These are phyloP conservation scores for Isatis tinctoria DNA, from an alignment of 345 rosid genomes.

Conservation along the genomic window DNA sequence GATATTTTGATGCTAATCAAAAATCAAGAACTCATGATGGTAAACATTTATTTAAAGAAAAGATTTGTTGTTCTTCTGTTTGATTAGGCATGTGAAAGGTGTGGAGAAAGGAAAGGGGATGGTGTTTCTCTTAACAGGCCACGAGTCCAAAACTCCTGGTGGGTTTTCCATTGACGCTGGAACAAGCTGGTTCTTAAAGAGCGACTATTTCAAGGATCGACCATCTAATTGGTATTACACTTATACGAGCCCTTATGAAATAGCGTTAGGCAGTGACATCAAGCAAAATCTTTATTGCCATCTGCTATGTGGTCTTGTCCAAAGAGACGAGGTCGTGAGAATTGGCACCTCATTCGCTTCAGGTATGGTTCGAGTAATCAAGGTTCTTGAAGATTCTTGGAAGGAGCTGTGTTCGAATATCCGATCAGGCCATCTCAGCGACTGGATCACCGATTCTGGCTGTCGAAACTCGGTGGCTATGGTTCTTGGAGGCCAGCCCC, in stretches of 20 bases:
- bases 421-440: not conserved
- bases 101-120: too few species aligned
- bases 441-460: conserved; percentile 46
- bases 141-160: too few species aligned
- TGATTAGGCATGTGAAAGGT: too few species aligned
- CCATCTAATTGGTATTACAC: not conserved
- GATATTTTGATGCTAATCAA: too few species aligned
- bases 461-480: conserved; percentile 38
- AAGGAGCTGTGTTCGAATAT: not conserved
- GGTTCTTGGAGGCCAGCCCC: conserved; percentile 29
- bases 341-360: not conserved
- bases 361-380: not conserved
- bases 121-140: too few species aligned
- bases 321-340: not conserved
- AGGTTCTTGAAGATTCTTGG: not conserved
- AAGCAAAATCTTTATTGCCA: not conserved
- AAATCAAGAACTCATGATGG: too few species aligned
- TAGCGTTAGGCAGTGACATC: not conserved
- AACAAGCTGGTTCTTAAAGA: not conserved
- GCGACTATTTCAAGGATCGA: not conserved
- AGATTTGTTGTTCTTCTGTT: too few species aligned
- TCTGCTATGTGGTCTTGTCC: not conserved
- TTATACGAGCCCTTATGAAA: not conserved
- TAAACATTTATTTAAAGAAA: too few species aligned
- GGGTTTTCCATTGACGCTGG: too few species aligned